Evolutionary conservation across 306 rosid genomes (phyloP).

Genomic region (Citrullus colocynthis): DNA sequence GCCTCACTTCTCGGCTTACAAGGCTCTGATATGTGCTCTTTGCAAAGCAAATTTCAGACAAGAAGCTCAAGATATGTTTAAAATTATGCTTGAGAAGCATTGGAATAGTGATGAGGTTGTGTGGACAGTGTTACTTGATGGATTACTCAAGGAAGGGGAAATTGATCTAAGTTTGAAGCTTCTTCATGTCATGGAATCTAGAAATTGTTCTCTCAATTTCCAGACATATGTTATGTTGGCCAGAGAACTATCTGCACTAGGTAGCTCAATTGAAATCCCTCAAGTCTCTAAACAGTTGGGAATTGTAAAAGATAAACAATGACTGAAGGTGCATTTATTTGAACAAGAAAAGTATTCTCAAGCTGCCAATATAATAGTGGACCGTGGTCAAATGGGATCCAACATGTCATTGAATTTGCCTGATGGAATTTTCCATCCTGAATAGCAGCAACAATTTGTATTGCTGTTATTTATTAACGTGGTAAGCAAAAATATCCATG

Average conservation of each 20-base stretch:
- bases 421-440: background rate
- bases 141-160: conserved; percentile 27
- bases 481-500: background rate
- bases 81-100: conserved; percentile 23
- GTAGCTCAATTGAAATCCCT: conserved; percentile 4
- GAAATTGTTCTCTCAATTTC: conserved; percentile 12
- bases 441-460: background rate
- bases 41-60: conserved; percentile 12
- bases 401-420: background rate
- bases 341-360: background rate
- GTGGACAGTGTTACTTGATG: conserved; percentile 32
- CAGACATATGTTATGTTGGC: conserved; percentile 26
- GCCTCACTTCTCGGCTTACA: conserved; percentile 10
- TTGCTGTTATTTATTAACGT: conserved; percentile 1
- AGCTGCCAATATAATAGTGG: background rate
- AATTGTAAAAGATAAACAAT: conserved; percentile 9
- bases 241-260: conserved; percentile 20
- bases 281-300: conserved; percentile 14
- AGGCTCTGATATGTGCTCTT: conserved; percentile 29
- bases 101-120: conserved; percentile 36
- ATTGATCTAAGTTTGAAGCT: conserved; percentile 21
- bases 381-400: background rate
- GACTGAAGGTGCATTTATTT: conserved; percentile 5
- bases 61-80: conserved; percentile 27
- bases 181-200: conserved; percentile 26